phyloP scores from a whole-genome alignment of 257 asterid species.

The Nicotiana tabacum region DNA sequence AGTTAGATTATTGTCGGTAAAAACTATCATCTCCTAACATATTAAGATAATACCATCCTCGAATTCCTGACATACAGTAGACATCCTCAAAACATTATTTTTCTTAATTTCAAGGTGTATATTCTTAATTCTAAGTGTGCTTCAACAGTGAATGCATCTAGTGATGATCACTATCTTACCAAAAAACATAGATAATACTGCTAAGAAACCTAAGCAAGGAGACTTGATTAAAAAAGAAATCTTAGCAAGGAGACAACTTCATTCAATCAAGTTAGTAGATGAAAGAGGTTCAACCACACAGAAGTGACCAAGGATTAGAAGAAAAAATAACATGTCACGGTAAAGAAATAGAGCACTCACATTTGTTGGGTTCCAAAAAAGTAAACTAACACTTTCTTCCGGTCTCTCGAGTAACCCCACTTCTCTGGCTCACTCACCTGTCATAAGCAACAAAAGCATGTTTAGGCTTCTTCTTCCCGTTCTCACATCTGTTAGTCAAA shows the following conservation, averaged over 20 bases:
- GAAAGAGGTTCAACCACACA: neutral
- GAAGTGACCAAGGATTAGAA: neutral
- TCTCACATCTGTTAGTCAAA: neutral
- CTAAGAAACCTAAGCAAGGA: neutral
- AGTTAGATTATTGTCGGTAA: neutral
- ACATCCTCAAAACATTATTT: neutral
- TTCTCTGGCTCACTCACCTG: slow-evolving; percentile 89
- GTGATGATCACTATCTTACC: neutral
- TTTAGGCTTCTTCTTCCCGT: neutral
- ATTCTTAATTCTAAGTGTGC: neutral
- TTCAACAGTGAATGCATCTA: neutral
- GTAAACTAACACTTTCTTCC: slow-evolving; percentile 74
- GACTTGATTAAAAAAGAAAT: neutral
- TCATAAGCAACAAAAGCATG: slow-evolving; percentile 20
- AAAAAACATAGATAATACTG: neutral
- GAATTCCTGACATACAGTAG: neutral
- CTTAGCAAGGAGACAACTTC: neutral
- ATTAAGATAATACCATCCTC: neutral
- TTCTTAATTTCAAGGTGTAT: neutral
- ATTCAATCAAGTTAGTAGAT: neutral
- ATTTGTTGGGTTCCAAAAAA: slow-evolving; percentile 86
- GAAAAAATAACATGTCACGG: neutral
- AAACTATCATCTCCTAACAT: neutral
- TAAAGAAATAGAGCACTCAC: slow-evolving; percentile 41
- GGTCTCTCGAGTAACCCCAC: slow-evolving; percentile 74